Evolutionary conservation across 257 asterid genomes (phyloP), one percentile per base, ranked within the genome.

Genomic region (Haberlea rhodopensis): DNA sequence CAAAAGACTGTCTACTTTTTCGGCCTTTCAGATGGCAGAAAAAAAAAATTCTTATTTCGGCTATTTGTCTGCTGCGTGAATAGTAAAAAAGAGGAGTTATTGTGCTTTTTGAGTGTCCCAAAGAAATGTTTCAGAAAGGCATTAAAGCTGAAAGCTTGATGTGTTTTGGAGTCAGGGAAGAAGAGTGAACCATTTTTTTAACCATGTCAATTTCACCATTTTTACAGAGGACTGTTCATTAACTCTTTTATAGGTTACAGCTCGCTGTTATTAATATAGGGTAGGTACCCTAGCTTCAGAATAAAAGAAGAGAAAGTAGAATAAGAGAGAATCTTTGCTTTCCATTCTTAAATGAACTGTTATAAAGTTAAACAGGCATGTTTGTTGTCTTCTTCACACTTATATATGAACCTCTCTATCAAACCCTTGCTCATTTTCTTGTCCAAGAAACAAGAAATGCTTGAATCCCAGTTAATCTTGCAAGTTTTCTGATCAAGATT

Each of bases 71-170:
- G 66, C 69, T 51, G 24, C 59, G 51, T 72, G 75, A 53, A 53
- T 29, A 74, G 81, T 55, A n/a, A n/a, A n/a, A n/a, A n/a, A 74
- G 73, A 76, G 82, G 72, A 68, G 52, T 31, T 66, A 8, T 53
- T 34, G 76, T 74, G 79, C 78, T 79, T 84, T 84, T 85, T 82
- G 84, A 80, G 89, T 78, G 86, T 60, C 88, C 87, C 95, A 88
- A 91, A 86, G 91, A 84, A 75, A 72, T 72, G 83, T 43, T 71
- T 65, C 71, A 67, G 81, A 78, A 49, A 66, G 74, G 70, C 81
- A 73, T 74, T 81, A 81, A 88, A 87, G 95, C 82, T 87, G 88
- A 70, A n/a, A 46, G 52, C 62, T 60, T 76, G 78, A 53, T 82
- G 21, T 76, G 80, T 82, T 72, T 57, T 74, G 76, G 75, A 72